A percentile compares a stretch with the other conserved stretches of the same genome.
Conservation (phyloP, 768 basidiomycete species). For the Boletus pseudopeckii region DNA sequence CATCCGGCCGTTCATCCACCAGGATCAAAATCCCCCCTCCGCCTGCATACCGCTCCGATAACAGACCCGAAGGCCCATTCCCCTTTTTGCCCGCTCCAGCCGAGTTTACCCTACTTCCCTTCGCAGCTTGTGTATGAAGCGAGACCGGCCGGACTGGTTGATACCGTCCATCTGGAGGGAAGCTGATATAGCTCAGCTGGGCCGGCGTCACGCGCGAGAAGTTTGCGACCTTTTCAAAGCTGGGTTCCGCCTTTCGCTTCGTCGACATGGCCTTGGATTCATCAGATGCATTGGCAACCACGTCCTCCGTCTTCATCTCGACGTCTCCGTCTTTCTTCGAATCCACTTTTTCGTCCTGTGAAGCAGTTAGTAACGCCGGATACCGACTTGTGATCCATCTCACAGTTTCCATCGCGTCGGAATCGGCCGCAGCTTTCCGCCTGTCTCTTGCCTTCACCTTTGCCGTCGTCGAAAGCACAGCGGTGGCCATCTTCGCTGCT, state of each 20-base stretch:
- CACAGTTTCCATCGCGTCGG: conserved; percentile 80
- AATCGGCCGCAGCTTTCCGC: conserved; percentile 82
- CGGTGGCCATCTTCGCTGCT: conserved; percentile 87
- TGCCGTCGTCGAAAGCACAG: conserved; percentile 94
- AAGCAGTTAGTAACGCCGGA: conserved; percentile 13
- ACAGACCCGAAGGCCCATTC: conserved; percentile 31
- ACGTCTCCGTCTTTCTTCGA: conserved; percentile 60
- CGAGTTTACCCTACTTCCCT: conserved; percentile 32
- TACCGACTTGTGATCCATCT: conserved; percentile 25
- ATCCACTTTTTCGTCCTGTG: conserved; percentile 54
- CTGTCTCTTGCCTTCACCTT: conserved; percentile 95
- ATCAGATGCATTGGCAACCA: conserved; percentile 53
- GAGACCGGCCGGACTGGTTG: conserved; percentile 85
- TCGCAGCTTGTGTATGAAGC: conserved; percentile 33
- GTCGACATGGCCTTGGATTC: conserved; percentile 49
- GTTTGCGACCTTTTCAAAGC: conserved; percentile 75
- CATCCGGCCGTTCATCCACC: conserved; percentile 65
- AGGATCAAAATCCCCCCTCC: conserved; percentile 89
- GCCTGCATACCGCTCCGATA: conserved; percentile 63
- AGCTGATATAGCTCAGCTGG: conserved; percentile 80
- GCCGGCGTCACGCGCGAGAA: conserved; percentile 90
- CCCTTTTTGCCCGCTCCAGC: conserved; percentile 29
- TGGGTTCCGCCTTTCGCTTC: conserved; percentile 70
- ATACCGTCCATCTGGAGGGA: conserved; percentile 77
- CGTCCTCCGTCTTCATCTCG: conserved; percentile 75